A percentile compares a stretch with the other conserved stretches of the same genome.
Conservation (phyloP, 2,329 filamentous ascomycete species). For the Exophiala viscosa region DNA sequence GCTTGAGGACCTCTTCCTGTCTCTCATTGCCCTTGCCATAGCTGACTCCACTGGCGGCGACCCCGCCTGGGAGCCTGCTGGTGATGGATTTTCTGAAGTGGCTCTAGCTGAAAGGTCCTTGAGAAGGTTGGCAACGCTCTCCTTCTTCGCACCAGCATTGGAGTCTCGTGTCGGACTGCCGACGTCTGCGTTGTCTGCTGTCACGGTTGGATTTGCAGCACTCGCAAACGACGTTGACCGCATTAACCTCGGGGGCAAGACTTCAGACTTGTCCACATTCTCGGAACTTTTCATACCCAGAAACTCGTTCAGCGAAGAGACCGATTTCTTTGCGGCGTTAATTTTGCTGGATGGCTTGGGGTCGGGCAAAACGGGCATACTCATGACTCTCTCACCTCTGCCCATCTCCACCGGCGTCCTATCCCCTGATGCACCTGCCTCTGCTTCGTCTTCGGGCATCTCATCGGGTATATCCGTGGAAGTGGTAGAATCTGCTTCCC, state of each 20-base stretch:
- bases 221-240: conserved; percentile 61
- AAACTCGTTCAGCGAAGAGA: conserved; percentile 21
- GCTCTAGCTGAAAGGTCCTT: conserved; percentile 59
- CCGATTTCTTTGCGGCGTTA: conserved; percentile 35
- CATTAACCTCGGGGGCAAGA: conserved; percentile 49
- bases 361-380: conserved; percentile 33
- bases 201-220: conserved; percentile 62
- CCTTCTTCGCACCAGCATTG: conserved; percentile 55
- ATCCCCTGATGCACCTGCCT: conserved; percentile 16
- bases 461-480: conserved; percentile 32
- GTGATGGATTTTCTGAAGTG: conserved; percentile 54
- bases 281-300: conserved; percentile 28
- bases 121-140: conserved; percentile 60
- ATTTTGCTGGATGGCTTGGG: conserved; percentile 40
- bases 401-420: conserved; percentile 23
- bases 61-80: conserved; percentile 46
- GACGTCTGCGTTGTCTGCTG: conserved; percentile 63
- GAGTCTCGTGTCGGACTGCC: conserved; percentile 58
- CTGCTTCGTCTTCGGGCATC: conserved; percentile 31
- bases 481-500: conserved; percentile 31
- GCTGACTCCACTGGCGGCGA: conserved; percentile 40
- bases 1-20: conserved; percentile 39
- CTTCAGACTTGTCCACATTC: conserved; percentile 22
- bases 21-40: conserved; percentile 36
- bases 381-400: conserved; percentile 34